Evolutionary conservation across 192 early-diverging fungal genomes (phyloP).

Genomic region (Powellomyces hirtus): DNA sequence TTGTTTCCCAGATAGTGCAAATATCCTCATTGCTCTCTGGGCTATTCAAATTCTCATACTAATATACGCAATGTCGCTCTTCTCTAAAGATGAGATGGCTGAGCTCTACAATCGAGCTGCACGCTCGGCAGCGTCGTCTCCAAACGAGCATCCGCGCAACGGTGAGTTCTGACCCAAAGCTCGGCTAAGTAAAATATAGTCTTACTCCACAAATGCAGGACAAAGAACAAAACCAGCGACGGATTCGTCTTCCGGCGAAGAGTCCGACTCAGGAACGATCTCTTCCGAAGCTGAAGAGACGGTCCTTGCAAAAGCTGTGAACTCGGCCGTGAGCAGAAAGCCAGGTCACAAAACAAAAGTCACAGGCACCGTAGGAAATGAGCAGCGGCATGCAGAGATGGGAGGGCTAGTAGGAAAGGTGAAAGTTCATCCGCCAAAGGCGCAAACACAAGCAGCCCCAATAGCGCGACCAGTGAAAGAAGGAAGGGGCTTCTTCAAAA

Average conservation of each 20-base stretch:
- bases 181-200: background rate
- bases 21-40: too few species aligned
- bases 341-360: background rate
- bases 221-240: background rate
- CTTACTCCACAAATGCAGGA: background rate
- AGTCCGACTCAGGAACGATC: background rate
- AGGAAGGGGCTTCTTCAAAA: too few species aligned
- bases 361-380: too few species aligned
- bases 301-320: background rate
- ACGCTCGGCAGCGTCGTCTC: background rate
- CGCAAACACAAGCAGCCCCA: too few species aligned
- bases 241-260: background rate
- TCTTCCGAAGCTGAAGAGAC: background rate
- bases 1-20: too few species aligned
- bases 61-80: background rate
- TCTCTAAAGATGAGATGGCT: slow-evolving; percentile 2
- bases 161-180: too few species aligned
- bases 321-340: background rate
- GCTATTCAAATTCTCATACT: background rate
- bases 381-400: too few species aligned
- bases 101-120: background rate
- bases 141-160: too few species aligned
- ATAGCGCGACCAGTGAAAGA: too few species aligned
- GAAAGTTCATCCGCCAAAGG: too few species aligned
- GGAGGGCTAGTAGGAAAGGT: too few species aligned